phyloP scores from a whole-genome alignment of 139 green algal genomes.

The Monoraphidium neglectum region DNA sequence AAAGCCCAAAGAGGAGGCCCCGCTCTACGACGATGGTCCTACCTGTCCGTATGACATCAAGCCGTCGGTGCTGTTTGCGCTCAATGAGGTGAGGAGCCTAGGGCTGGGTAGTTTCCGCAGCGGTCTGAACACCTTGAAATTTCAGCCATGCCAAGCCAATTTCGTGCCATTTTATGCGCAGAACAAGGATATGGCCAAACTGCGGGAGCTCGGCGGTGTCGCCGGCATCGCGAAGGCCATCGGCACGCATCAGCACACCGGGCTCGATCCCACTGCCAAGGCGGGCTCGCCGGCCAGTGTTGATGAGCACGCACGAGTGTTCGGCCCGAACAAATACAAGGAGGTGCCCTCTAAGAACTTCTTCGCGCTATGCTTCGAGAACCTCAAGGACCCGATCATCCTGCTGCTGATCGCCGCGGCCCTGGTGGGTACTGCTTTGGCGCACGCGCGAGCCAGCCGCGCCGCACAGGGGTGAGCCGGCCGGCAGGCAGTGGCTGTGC shows the following conservation, averaged over 20 bases:
- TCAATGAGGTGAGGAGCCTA: constrained; percentile 33
- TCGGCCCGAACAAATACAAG: constrained; percentile 67
- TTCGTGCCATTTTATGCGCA: too few relatives aligned
- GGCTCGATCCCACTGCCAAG: constrained; percentile 30
- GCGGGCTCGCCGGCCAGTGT: constrained; percentile 28
- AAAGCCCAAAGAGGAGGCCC: constrained; percentile 9
- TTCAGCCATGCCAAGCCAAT: too few relatives aligned
- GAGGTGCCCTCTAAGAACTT: constrained; percentile 65
- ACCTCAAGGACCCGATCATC: constrained; percentile 87
- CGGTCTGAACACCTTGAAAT: too few relatives aligned
- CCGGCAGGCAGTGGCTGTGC: neutral
- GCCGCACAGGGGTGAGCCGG: too few relatives aligned
- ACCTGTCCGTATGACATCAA: constrained; percentile 34
- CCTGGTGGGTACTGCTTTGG: constrained; percentile 56
- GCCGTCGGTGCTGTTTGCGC: constrained; percentile 21
- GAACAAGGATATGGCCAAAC: constrained; percentile 58
- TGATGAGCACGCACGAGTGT: constrained; percentile 33
- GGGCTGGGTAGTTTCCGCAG: too few relatives aligned
- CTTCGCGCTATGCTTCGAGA: constrained; percentile 62
- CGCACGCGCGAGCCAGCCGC: too few relatives aligned
- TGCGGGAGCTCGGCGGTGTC: constrained; percentile 52
- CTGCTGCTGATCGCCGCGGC: constrained; percentile 88
- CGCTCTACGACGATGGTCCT: constrained; percentile 9
- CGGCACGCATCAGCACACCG: constrained; percentile 33
- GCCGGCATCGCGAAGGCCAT: constrained; percentile 61